Base-by-base conservation (phyloP, 2,329 filamentous ascomycete species). In the Cercospora brassicicola region DNA sequence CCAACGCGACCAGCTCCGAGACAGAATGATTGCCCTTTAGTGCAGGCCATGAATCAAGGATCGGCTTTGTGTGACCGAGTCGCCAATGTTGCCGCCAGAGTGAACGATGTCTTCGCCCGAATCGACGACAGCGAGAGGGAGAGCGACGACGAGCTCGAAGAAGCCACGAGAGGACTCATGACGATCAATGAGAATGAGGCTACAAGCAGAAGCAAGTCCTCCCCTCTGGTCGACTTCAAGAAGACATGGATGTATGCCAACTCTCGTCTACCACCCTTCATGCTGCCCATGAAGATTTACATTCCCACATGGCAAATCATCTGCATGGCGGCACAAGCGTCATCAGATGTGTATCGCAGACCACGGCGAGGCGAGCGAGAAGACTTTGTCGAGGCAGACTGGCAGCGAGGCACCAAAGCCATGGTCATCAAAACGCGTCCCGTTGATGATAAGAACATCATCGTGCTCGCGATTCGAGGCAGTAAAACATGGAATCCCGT, bases 351-450 rank as follows among this genome's bases (percentile, higher is more conserved):
- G 2, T 96, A 96, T 78, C 84, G 86, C 51, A 85, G 85, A 39
- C 89, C 91, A 0, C 81, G 81, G 0, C 86, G 86, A 0, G 82
- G 84, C 23, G 90, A 93, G 78, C 84, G 84, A 11, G 88, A 91
- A 73, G 85, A 89, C 2, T 90, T 91, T 72, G 85, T 95, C 39
- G 84, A 89, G 39, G 88, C 91, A 3, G 88, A 93, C 77, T 91
- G 89, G 85, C 84, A 85, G 20, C 84, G 86, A 3, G 91, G 91
- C n/a, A 91, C 91, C 0, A 94, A 94, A 77, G 90, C 92, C 26
- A 94, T 94, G 89, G 88, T 91, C 15, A 89, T 96, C 76, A 94
- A 94, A 76, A 92, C 90, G 0, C 85, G 94, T 0, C 88, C 91
- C 1, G 88, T 93, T 76, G 92, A 95, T 75, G 85, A 92, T 74